Conservation (phyloP, 2,329 filamentous ascomycete genomes). For the Colletotrichum lini region DNA sequence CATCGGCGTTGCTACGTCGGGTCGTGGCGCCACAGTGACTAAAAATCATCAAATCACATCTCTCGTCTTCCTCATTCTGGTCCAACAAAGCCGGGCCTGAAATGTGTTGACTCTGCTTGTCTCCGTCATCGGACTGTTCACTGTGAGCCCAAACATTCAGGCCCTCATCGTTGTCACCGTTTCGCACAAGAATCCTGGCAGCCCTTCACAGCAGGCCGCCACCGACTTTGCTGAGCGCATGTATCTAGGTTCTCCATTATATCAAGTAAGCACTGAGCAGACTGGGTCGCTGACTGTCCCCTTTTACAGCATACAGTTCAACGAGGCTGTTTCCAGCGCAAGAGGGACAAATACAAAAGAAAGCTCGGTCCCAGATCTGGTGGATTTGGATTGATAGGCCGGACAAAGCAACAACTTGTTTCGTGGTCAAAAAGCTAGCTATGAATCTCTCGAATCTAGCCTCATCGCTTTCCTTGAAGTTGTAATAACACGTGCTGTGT, state of each 20-base stretch:
- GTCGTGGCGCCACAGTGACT: neutral
- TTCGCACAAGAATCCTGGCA: neutral
- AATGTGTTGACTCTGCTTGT: neutral
- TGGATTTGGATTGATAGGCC: conserved; percentile 25
- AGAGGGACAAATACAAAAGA: neutral
- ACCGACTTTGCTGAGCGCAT: neutral
- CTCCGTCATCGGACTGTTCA: conserved; percentile 6
- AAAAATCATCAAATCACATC: neutral
- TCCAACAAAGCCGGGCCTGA: neutral
- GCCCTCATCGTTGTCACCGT: neutral
- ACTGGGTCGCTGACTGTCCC: neutral
- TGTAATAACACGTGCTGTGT: conserved; percentile 32
- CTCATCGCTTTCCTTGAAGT: conserved; percentile 39
- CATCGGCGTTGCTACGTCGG: conserved; percentile 25
- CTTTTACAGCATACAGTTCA: conserved; percentile 7
- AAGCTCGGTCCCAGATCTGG: conserved; percentile 1
- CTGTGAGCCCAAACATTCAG: neutral
- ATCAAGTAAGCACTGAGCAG: neutral
- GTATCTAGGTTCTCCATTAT: neutral
- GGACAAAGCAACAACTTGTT: conserved; percentile 29
- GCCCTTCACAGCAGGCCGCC: neutral
- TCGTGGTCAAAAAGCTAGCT: conserved; percentile 42
- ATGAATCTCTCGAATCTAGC: conserved; percentile 44
- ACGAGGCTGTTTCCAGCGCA: conserved; percentile 18
- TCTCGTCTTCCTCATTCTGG: neutral